These are phyloP conservation scores for Penicillium sp. DNA, from an alignment of 2,329 filamentous ascomycete species.

Conservation along the genomic window DNA sequence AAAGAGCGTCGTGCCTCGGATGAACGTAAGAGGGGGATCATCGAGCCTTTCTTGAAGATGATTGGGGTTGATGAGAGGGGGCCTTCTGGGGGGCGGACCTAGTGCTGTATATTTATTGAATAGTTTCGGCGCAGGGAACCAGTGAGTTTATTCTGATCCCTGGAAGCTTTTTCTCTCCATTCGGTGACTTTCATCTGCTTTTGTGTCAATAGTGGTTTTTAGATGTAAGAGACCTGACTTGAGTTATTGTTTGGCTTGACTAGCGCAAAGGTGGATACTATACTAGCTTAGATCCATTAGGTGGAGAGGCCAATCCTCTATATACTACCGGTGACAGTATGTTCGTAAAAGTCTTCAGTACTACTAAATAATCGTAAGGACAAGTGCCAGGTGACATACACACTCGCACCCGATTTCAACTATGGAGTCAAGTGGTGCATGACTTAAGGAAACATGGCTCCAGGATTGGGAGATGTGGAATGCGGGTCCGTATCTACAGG, in stretches of 20 bases:
- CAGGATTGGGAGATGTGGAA: no score
- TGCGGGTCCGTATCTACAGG: no score
- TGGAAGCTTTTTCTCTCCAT: not conserved
- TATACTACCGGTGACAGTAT: no score
- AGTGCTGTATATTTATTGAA: not conserved
- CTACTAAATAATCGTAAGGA: no score
- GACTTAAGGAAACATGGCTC: no score
- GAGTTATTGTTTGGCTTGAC: not conserved
- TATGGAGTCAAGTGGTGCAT: no score
- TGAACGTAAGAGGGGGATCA: slow-evolving; percentile 64
- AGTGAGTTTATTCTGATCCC: not conserved
- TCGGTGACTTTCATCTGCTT: not conserved
- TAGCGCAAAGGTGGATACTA: not conserved
- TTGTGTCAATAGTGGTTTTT: not conserved
- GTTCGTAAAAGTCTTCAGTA: no score
- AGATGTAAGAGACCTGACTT: not conserved
- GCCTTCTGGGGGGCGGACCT: slow-evolving; percentile 30
- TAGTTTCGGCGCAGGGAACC: not conserved
- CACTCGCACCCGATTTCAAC: no score
- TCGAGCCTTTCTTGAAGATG: slow-evolving; percentile 68
- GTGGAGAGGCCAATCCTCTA: not conserved
- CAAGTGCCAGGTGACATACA: no score
- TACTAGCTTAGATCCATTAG: not conserved
- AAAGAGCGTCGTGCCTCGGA: slow-evolving; percentile 62
- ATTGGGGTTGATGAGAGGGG: slow-evolving; percentile 36